Percentiles rank a stretch among this genome's conserved stretches.
These are phyloP conservation scores for Colletotrichum navitas DNA, from an alignment of 2,329 filamentous ascomycete species.

Conservation along the genomic window DNA sequence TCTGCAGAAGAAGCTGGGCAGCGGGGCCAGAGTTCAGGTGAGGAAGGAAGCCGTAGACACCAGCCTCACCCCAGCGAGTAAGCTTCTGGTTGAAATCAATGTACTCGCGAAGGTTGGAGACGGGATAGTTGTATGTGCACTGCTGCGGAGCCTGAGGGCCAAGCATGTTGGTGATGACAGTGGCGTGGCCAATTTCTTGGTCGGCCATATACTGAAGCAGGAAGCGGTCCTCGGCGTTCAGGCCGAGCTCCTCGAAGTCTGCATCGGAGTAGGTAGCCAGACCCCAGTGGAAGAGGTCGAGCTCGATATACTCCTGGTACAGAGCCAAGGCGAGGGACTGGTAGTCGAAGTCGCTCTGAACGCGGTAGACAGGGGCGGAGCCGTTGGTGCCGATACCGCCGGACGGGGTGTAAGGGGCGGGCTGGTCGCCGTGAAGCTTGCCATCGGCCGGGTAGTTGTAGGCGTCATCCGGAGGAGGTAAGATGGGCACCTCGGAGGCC, in stretches of 20 bases:
- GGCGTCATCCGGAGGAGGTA: conserved; percentile 70
- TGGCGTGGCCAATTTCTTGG: conserved; percentile 84
- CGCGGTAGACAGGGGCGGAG: conserved; percentile 79
- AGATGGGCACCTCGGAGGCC: conserved; percentile 67
- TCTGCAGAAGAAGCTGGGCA: conserved; percentile 79
- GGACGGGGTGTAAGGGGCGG: conserved; percentile 78
- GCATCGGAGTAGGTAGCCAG: conserved; percentile 75
- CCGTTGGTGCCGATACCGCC: conserved; percentile 85
- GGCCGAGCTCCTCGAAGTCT: conserved; percentile 77
- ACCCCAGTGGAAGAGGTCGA: conserved; percentile 85
- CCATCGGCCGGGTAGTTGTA: conserved; percentile 81
- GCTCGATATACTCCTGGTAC: conserved; percentile 88
- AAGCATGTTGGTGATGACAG: conserved; percentile 82
- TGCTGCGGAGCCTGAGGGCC: conserved; percentile 77
- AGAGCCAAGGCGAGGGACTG: conserved; percentile 80
- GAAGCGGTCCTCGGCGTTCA: conserved; percentile 76
- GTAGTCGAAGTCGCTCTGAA: conserved; percentile 86
- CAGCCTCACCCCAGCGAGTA: conserved; percentile 84
- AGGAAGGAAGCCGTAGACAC: conserved; percentile 84
- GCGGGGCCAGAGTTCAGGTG: conserved; percentile 83
- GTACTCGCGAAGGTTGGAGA: conserved; percentile 79
- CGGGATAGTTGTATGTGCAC: conserved; percentile 87
- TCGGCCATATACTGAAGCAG: conserved; percentile 82
- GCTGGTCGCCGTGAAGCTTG: conserved; percentile 73
- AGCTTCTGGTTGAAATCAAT: conserved; percentile 88